Evolutionary conservation across 495 filamentous ascomycete genomes (phyloP), one percentile per base, ranked within the genome.

Genomic region (Penicillium dipodomyicola): DNA sequence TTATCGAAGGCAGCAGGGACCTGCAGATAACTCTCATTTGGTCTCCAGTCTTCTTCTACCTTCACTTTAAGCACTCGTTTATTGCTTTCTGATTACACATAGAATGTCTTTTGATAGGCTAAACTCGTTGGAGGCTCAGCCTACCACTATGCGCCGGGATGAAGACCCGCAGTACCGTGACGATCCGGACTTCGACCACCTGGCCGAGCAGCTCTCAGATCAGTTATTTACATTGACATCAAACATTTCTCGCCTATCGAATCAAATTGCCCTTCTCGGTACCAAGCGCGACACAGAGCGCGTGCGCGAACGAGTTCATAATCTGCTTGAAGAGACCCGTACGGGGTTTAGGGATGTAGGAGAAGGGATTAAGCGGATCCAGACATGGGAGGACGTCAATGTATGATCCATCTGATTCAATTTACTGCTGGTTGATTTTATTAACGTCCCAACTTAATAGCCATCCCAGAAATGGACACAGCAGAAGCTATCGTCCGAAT

Each of bases 401-500:
- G 92, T 96, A 83, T 55, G 88, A 78, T 54, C 39, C 14, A 10
- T 7, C 14, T 23, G 8, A 2, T 43, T 4, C 1, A 1, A 25
- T 27, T 42, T 0, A 5, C n/a, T 9, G 20, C 9, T 1, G 2
- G n/a, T 15, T 4, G 8, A 25, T 37, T 20, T 59, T 48, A 50
- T 56, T 67, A 19, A 70, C 49, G 11, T 44, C 25, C 25, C 44
- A 19, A 0, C 27, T 30, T 15, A n/a, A n/a, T 60, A 96, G 92
- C 88, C 91, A 30, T 87, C 89, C 7, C 93, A 95, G 74, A 91
- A 89, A 71, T 97, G 92, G 78, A 94, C 89, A 11, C 93, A 97
- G 60, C 87, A 93, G 61, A 97, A 97, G 67, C 83, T 97, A 35
- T 92, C 89, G 43, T 86, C 88, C 59, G 92, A 97, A 67, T 96